Conservation (phyloP, 495 filamentous ascomycete species). For the Chaetomium cochliodes region DNA sequence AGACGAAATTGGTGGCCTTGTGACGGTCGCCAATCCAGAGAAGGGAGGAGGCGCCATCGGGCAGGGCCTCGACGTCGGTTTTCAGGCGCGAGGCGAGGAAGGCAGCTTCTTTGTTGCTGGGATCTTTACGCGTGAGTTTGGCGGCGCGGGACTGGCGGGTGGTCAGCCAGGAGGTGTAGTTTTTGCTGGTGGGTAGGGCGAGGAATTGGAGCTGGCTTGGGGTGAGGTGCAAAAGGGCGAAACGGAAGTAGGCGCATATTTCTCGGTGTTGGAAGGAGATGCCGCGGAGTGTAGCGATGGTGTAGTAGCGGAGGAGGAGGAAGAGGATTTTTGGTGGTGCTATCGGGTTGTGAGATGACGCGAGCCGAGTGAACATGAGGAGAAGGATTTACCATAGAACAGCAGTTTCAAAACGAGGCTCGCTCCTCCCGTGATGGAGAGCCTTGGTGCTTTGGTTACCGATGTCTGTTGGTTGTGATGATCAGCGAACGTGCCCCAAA, state of each 20-base stretch:
- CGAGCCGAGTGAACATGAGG: not conserved
- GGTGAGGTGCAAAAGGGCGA: slow-evolving; percentile 22
- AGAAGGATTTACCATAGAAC: slow-evolving; percentile 11
- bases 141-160: slow-evolving; percentile 11
- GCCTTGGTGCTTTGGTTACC: slow-evolving; percentile 5
- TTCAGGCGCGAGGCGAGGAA: slow-evolving; percentile 24
- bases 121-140: not conserved
- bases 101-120: not conserved
- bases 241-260: slow-evolving; percentile 25
- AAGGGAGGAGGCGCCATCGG: slow-evolving; percentile 29
- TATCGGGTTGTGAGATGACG: not conserved
- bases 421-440: slow-evolving; percentile 12
- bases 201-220: slow-evolving; percentile 26
- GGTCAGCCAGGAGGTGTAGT: slow-evolving; percentile 25
- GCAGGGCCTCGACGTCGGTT: slow-evolving; percentile 22
- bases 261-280: slow-evolving; percentile 24
- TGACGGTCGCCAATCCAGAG: slow-evolving; percentile 38
- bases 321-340: slow-evolving; percentile 23
- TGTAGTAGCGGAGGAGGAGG: slow-evolving; percentile 25
- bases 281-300: slow-evolving; percentile 24
- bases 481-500: not conserved
- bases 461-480: slow-evolving; percentile 1
- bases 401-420: slow-evolving; percentile 21
- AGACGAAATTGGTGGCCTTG: slow-evolving; percentile 35
- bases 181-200: no score